These are phyloP conservation scores for Corylus americana DNA, from an alignment of 306 rosid genomes.

Conservation along the genomic window DNA sequence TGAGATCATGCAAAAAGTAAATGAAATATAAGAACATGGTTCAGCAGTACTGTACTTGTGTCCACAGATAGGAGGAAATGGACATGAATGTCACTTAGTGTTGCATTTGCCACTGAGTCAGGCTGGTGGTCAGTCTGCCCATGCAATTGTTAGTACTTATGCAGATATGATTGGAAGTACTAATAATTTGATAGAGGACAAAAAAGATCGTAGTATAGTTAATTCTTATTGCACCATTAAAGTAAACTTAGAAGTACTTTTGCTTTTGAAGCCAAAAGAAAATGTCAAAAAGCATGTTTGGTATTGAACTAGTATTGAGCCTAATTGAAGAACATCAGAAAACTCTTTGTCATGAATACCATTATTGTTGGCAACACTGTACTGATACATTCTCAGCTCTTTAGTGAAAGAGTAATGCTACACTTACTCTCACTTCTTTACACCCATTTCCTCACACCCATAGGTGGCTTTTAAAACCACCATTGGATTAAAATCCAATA, in stretches of 20 bases:
- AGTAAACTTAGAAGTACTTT: not conserved
- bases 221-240: not conserved
- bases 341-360: not conserved
- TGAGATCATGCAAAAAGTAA: not conserved
- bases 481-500: too few species aligned
- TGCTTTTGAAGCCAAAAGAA: not conserved
- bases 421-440: too few species aligned
- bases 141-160: not conserved
- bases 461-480: too few species aligned
- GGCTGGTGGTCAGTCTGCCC: not conserved
- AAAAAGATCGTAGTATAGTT: not conserved
- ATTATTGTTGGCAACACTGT: not conserved
- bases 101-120: constrained; percentile 3
- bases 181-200: not conserved
- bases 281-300: not conserved
- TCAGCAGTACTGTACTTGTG: not conserved
- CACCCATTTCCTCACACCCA: too few species aligned
- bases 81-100: not conserved
- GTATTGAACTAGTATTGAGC: not conserved
- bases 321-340: not conserved
- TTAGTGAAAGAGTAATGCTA: not conserved
- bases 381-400: not conserved
- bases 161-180: not conserved
- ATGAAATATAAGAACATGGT: not conserved
- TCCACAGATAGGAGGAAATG: not conserved